Base-by-base conservation (phyloP, 2,329 filamentous ascomycete species). In the Colletotrichum liaoningense region DNA sequence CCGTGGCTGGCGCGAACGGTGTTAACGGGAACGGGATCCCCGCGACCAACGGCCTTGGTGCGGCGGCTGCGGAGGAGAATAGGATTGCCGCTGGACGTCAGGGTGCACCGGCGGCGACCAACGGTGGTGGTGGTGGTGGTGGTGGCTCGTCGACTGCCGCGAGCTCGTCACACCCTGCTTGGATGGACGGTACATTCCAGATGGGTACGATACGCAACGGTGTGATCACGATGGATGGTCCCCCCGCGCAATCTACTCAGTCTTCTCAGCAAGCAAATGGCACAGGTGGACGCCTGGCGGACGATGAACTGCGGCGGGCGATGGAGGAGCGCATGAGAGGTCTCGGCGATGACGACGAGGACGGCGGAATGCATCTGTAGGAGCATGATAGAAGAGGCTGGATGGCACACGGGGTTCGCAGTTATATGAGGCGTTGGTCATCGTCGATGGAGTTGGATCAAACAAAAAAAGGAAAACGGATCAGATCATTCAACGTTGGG, bases 121-220 rank as follows among this genome's bases (percentile, higher is more conserved):
- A 69, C 33, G 33, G 38, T 42, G 16, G 16, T 42, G 5, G 38
- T 30, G 7, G 28, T 28, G 28, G 28, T 3, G 30, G 30, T 14
- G 4, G 54, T 56, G 26, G 62, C 67, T 11, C 14, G 7, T 11
- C 56, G 33, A 59, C 60, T 52, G 22, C 35, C 14, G 28, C 63
- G n/a, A 76, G 63, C 38, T 55, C 66, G 24, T 78, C 69, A 67
- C 83, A 84, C 69, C 81, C 85, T 55, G 85, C 91, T 0, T 92
- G 91, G 91, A 85, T 79, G 33, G 90, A 93, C 77, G 91, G 91
- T 28, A 92, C 91, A 0, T 92, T 92, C 77, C 88, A 90, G 79
- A 89, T 87, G 1, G 90, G 90, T 11, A 87, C 86, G 16, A 86
- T 92, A 77, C 83, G 86, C 2, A 84, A 85, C 72, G 88, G 88